Conservation (phyloP, 169 alveolate genomes). For the Eimeria necatrix region DNA sequence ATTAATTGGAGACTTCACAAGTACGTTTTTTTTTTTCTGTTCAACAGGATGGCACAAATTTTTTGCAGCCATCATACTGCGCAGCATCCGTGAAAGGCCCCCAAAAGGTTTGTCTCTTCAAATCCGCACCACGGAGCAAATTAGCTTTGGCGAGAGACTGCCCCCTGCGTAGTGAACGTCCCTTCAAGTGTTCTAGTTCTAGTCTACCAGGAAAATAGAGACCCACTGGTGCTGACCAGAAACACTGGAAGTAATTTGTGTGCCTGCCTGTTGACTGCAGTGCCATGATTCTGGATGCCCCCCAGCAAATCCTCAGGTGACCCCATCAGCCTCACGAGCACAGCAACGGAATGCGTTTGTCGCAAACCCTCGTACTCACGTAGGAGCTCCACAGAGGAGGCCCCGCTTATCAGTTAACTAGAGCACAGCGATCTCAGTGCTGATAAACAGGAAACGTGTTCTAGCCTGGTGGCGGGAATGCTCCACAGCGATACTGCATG, state of each 20-base stretch:
- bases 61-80: not conserved
- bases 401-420: not conserved
- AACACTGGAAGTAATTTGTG: not conserved
- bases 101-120: constrained; percentile 9
- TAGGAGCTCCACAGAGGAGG: constrained; percentile 40
- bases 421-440: too few relatives aligned
- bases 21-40: too few relatives aligned
- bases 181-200: too few relatives aligned
- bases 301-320: not conserved
- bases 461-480: too few relatives aligned
- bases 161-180: too few relatives aligned
- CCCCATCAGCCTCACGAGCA: constrained; percentile 12
- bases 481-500: too few relatives aligned
- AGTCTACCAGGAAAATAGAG: too few relatives aligned
- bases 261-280: constrained; percentile 37
- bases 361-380: constrained; percentile 60
- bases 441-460: too few relatives aligned
- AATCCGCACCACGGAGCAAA: too few relatives aligned
- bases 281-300: not conserved
- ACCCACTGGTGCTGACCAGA: too few relatives aligned
- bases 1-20: too few relatives aligned
- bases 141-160: too few relatives aligned
- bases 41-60: not conserved
- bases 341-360: constrained; percentile 55
- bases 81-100: not conserved